phyloP scores from a whole-genome alignment of 2,329 filamentous ascomycete species.

The Malbranchea zuffiana region DNA sequence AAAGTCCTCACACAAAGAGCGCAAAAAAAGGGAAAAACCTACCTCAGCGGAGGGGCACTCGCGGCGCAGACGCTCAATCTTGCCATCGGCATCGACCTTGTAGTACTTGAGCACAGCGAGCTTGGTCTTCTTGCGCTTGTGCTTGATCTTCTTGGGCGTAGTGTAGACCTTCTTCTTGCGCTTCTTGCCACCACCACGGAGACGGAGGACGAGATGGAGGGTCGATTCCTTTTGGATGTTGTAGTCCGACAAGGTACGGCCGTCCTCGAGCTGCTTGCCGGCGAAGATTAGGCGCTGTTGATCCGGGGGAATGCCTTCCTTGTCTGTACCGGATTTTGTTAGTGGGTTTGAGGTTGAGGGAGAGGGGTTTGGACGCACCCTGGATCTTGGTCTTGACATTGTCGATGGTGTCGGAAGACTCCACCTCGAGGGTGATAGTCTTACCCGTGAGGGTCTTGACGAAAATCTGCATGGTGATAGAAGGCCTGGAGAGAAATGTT shows the following conservation, averaged over 20 bases:
- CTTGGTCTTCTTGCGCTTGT: constrained; percentile 99
- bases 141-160: constrained; percentile 99
- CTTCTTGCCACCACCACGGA: constrained; percentile 99
- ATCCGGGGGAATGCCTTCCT: constrained; percentile 98
- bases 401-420: constrained; percentile 99
- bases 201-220: constrained; percentile 93
- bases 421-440: constrained; percentile 99
- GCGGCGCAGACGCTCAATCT: constrained; percentile 97
- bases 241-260: constrained; percentile 98
- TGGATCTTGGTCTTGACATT: constrained; percentile 99
- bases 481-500: constrained; percentile 27
- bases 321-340: constrained; percentile 50
- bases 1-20: not conserved
- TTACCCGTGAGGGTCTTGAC: constrained; percentile 81
- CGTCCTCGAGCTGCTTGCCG: constrained; percentile 99
- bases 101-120: constrained; percentile 99
- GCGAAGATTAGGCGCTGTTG: constrained; percentile 99
- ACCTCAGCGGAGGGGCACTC: constrained; percentile 91
- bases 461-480: constrained; percentile 44
- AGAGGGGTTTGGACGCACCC: constrained; percentile 34
- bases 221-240: constrained; percentile 99
- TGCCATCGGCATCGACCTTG: constrained; percentile 99
- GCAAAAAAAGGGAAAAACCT: constrained; percentile 34
- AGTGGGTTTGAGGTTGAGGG: not conserved
- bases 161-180: constrained; percentile 99